Evolutionary conservation across 139 green algal species (phyloP), one percentile per base, ranked within the genome.

Genomic region (Volvox reticuliferus): DNA sequence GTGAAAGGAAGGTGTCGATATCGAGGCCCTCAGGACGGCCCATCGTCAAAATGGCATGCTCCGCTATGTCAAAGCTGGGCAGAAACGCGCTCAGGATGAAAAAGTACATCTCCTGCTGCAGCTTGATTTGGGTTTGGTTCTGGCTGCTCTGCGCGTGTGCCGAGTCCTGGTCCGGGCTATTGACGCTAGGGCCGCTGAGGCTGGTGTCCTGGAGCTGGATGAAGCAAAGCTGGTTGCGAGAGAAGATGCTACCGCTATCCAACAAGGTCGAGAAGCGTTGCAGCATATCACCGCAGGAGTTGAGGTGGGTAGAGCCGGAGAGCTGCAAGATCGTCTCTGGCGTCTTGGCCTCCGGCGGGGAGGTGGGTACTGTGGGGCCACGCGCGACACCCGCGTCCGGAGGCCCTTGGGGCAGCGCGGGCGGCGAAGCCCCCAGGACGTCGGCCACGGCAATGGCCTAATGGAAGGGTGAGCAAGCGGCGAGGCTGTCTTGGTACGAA

Each of bases 161-260:
- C 65, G 21, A 12, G 12, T 73, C 24, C 65, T 73, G 65, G 6
- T 24, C 24, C 65, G 65, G 6, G 24, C 65, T 83, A 30, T 36
- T 82, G 30, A 24, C 2, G 76, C 17, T 82, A 36, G 76, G n/a
- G 3, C 3, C 5, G 37, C 2, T 65, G 78, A n/a, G 1, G 36
- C 78, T 84, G 30, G 30, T 28, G 76, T 82, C 30, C 76, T 61
- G 67, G 3, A 80, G 28, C 24, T 50, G 36, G 5, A 89, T 17
- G 50, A 76, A 76, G 86, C 86, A 90, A 16, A 77, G 71, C 86
- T 83, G 86, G 73, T 90, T 90, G 24, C 86, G 86, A 0, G 30
- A 77, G 30, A 83, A 90, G 30, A 90, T 73, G 69, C 0, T 28
- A 1, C 37, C 73, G 36, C 30, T 84, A 32, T 90, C 86, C 0